phyloP scores from a whole-genome alignment of 1,284 basidiomycete genomes.

The Irpex rosettiformis region DNA sequence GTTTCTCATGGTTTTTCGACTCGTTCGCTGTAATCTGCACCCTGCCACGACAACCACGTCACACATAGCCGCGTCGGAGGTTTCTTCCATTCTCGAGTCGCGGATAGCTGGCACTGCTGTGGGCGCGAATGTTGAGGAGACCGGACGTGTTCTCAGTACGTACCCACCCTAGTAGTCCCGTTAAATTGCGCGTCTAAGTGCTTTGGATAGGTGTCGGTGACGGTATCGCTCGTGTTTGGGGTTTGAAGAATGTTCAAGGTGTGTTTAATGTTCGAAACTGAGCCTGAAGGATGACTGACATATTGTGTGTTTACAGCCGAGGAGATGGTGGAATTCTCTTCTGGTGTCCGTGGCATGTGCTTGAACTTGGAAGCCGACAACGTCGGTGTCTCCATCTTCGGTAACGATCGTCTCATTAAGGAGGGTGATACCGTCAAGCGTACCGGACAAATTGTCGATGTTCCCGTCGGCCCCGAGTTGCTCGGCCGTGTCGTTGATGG shows the following conservation, averaged over 20 bases:
- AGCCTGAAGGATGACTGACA: constrained; percentile 15
- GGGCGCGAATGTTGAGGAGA: constrained; percentile 96
- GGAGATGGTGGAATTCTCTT: constrained; percentile 99
- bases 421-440: constrained; percentile 99
- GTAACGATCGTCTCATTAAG: constrained; percentile 99
- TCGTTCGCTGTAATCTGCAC: constrained; percentile 9
- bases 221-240: constrained; percentile 99
- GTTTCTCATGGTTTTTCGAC: constrained; percentile 16
- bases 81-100: constrained; percentile 97
- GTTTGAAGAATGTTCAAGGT: constrained; percentile 90
- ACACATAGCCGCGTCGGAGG: constrained; percentile 91
- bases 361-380: constrained; percentile 99
- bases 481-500: constrained; percentile 99
- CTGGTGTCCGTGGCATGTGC: constrained; percentile 98
- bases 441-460: constrained; percentile 99
- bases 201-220: constrained; percentile 86
- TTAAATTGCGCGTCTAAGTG: constrained; percentile 14
- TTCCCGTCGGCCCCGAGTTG: constrained; percentile 93
- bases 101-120: constrained; percentile 92
- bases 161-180: constrained; percentile 20
- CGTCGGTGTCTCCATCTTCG: constrained; percentile 99
- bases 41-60: constrained; percentile 38
- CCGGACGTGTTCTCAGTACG: constrained; percentile 95
- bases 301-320: constrained; percentile 64
- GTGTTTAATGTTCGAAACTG: constrained; percentile 19